Evolutionary conservation across 495 filamentous ascomycete species (phyloP), one percentile per base, ranked within the genome.

Genomic region (Geopyxis carbonaria): DNA sequence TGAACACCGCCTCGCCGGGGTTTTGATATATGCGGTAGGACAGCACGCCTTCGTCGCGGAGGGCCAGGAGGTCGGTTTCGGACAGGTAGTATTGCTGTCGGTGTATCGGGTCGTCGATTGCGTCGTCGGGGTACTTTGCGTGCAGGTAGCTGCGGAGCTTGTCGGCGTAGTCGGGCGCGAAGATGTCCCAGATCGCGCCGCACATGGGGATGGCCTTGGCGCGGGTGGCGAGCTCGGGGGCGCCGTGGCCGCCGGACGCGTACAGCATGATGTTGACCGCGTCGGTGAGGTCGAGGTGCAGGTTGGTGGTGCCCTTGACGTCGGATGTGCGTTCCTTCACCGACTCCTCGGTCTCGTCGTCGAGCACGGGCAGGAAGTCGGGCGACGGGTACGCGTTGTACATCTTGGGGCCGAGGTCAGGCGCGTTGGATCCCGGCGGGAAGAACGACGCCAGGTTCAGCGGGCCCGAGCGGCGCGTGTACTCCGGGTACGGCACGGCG

Each of bases 151-250:
- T 9, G 19, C 55, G 53, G 14, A 58, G 36, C 10, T 11, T 23
- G 1, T 6, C 6, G 10, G 51, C 45, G 7, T 43, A 40, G 0
- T 31, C 40, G 7, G 56, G 56, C 21, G 51, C 50, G 24, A 58
- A 58, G 27, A 58, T 58, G 31, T 58, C 56, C 56, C 56, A 58
- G n/a, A 58, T 45, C n/a, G 56, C 56, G 9, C 47, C 56, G 18
- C 45, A 46, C 14, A n/a, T 2, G 1, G 56, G 55, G 19, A 50
- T 47, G 15, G 24, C 45, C 20, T 43, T 47, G 5, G 38, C 22
- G 16, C 28, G 31, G 10, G 53, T 47, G 0, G 42, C 21, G 16
- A 23, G 22, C 2, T 25, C 8, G 23, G 40, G 42, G 0, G 46
- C 49, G 14, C 35, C 29, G 3, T 25, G 24, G 10, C 50, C 50